Evolutionary conservation across 306 rosid species (phyloP).

Genomic region (Acacia melanoxylon): DNA sequence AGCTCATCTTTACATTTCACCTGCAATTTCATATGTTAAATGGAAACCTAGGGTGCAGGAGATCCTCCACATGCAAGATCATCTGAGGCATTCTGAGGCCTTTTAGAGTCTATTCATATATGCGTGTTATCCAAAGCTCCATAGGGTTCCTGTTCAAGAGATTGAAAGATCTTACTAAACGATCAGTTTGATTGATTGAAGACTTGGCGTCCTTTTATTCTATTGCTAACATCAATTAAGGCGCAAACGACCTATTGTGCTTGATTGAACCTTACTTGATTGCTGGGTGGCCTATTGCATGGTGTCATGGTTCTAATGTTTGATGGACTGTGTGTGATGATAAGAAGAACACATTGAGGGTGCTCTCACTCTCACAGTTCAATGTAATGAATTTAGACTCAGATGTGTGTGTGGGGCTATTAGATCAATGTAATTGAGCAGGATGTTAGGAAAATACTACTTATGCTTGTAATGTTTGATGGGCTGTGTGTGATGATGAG

Average conservation of each 20-base stretch:
- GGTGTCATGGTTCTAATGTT: conserved; percentile 10
- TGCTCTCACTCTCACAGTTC: conserved; percentile 10
- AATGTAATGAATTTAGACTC: conserved; percentile 17
- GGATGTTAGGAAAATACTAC: not conserved
- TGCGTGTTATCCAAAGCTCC: conserved; percentile 27
- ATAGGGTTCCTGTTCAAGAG: conserved; percentile 4
- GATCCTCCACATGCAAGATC: not conserved
- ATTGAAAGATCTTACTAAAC: not conserved
- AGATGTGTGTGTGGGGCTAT: conserved; percentile 2
- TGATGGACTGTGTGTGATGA: conserved; percentile 20
- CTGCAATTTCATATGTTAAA: conserved; percentile 5
- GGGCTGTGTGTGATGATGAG: conserved; percentile 25
- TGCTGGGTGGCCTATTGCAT: conserved; percentile 9
- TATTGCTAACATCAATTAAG: not conserved
- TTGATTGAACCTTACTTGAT: conserved; percentile 18
- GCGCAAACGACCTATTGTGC: not conserved
- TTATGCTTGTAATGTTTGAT: conserved; percentile 11
- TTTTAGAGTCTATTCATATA: conserved; percentile 12
- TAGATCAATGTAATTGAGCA: conserved; percentile 14
- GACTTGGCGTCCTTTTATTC: conserved; percentile 4
- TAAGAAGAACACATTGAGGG: not conserved
- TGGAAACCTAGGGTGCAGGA: not conserved
- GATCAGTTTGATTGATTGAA: conserved; percentile 14
- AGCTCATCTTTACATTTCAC: not conserved
- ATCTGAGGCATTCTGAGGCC: conserved; percentile 14